phyloP scores from a whole-genome alignment of 2,329 filamentous ascomycete genomes.

The Talaromyces rugulosus region DNA sequence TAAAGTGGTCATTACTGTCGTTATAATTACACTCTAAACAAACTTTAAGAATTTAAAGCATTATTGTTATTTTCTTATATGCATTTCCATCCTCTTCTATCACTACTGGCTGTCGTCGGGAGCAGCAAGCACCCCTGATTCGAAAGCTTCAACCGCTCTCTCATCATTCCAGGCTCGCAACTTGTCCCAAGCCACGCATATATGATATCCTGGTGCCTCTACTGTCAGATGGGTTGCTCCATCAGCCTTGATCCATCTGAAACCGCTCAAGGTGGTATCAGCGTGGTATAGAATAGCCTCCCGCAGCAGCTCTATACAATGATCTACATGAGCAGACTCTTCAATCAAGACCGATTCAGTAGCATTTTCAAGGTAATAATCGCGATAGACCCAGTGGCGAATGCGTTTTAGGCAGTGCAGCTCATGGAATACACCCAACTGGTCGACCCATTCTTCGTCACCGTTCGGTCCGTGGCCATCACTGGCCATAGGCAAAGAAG shows the following conservation, averaged over 20 bases:
- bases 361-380: neutral
- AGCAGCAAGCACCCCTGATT: too few relatives aligned
- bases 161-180: neutral
- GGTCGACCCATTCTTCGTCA: neutral
- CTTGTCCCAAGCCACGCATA: neutral
- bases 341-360: neutral
- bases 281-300: neutral
- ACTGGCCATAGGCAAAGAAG: neutral
- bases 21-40: too few relatives aligned
- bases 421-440: neutral
- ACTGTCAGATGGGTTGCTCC: neutral
- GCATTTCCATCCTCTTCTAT: too few relatives aligned
- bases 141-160: neutral
- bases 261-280: neutral
- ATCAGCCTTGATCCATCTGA: neutral
- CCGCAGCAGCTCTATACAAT: neutral
- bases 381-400: neutral
- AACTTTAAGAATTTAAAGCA: too few relatives aligned
- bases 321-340: neutral
- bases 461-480: too few relatives aligned
- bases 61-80: too few relatives aligned
- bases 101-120: too few relatives aligned
- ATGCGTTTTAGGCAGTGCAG: neutral
- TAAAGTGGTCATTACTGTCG: too few relatives aligned
- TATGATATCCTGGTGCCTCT: neutral